These are phyloP conservation scores for Tulasnella sp. DNA, from an alignment of 768 basidiomycete genomes.

Conservation along the genomic window DNA sequence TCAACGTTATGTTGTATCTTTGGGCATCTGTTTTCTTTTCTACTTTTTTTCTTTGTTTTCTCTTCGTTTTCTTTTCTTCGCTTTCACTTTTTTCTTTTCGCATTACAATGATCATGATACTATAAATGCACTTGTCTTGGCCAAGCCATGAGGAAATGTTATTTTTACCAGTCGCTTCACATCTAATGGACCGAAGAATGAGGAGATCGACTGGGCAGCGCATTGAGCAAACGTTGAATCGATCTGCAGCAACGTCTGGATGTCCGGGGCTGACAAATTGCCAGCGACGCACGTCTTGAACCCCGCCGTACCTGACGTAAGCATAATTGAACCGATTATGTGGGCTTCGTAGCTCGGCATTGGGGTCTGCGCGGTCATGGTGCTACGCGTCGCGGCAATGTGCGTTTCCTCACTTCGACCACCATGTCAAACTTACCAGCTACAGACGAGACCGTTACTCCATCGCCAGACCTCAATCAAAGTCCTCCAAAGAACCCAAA, in stretches of 20 bases:
- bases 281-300: too few species aligned
- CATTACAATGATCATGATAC: background rate
- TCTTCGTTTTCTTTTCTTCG: background rate
- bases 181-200: too few species aligned
- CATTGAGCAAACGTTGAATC: too few species aligned
- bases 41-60: background rate
- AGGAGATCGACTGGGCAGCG: too few species aligned
- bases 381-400: too few species aligned
- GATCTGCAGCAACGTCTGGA: too few species aligned
- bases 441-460: background rate
- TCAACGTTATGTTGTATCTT: constrained; percentile 1
- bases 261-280: too few species aligned
- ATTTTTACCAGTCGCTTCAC: background rate
- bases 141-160: background rate
- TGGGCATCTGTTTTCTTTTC: background rate
- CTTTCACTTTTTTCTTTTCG: background rate
- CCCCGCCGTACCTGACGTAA: too few species aligned
- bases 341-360: too few species aligned
- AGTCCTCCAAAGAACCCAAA: background rate
- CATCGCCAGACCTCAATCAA: background rate
- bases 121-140: background rate
- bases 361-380: too few species aligned
- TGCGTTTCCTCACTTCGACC: background rate
- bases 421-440: background rate
- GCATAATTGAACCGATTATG: too few species aligned